Evolutionary conservation across 2,329 filamentous ascomycete species (phyloP), one percentile per base, ranked within the genome.

Genomic region (Fusarium nematophilum): DNA sequence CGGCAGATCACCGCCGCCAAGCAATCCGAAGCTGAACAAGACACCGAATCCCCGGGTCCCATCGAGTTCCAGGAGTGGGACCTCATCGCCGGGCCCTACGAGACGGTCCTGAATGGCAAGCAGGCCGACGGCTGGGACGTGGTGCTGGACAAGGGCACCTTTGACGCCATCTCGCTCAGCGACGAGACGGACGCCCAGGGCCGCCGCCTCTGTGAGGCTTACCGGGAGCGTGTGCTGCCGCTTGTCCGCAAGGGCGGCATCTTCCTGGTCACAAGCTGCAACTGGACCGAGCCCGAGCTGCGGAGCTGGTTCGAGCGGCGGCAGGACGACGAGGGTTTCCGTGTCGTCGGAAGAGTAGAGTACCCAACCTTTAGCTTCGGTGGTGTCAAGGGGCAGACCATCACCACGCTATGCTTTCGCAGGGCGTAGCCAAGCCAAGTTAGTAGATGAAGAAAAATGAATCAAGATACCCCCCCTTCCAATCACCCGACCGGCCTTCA

Each of bases 91-190:
- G 78, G 78, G 1, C 55, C 75, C 3, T 70, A 76, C 27, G 56
- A 63, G 0, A 66, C 73, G 0, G 78, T 83, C 3, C 66, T 73
- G 18, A 56, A 53, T 14, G 66, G 67, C 9, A 17, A 53, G 3
- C 65, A 74, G 26, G 66, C 66, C 1, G 73, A 74, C 0, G 90
- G 90, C 1, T 98, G 93, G 79, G 93, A 98, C 75, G 86, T 97
- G 0, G 89, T 97, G 0, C 84, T 97, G n/a, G 95, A 99, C 77
- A 99, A 99, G 78, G 95, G 95, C 37, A 99, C 95, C 1, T 99
- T 98, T 73, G 95, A 99, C 79, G 95, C 95, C 9, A 90, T 99
- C 27, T 93, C 88, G 43, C 79, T 98, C n/a, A 86, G 83, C 47
- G 81, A 82, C 52, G 86, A 88, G 63, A 74, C 71, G 25, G 79